Conservation (phyloP, 495 filamentous ascomycete genomes). For the Astrothelium subdiscretum region DNA sequence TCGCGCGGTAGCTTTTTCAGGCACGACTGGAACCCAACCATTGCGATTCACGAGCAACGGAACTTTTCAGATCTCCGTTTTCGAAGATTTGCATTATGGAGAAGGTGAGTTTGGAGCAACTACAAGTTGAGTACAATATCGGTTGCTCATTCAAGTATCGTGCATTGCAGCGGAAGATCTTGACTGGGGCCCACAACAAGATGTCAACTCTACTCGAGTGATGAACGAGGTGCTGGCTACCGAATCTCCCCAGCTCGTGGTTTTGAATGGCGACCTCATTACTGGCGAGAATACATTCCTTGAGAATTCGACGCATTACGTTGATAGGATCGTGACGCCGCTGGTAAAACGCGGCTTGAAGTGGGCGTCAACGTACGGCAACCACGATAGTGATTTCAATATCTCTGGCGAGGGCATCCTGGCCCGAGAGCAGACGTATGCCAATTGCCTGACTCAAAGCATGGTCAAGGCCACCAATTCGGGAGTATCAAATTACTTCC, state of each 20-base stretch:
- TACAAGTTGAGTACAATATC: not conserved
- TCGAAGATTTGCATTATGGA: constrained; percentile 59
- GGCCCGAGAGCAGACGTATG: constrained; percentile 40
- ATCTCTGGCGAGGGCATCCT: constrained; percentile 44
- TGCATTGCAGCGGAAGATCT: constrained; percentile 8
- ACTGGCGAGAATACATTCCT: constrained; percentile 53
- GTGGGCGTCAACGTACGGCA: constrained; percentile 65
- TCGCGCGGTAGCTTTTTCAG: not conserved
- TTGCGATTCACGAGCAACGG: constrained; percentile 9
- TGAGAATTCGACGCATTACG: constrained; percentile 45
- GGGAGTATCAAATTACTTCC: constrained; percentile 62
- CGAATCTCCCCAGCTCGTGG: constrained; percentile 47
- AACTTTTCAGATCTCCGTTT: constrained; percentile 39
- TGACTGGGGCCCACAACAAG: constrained; percentile 48
- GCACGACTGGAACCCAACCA: not conserved
- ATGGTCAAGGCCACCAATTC: constrained; percentile 34
- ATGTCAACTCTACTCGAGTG: constrained; percentile 46
- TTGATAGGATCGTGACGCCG: constrained; percentile 50
- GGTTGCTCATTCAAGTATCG: not conserved
- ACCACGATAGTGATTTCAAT: constrained; percentile 57
- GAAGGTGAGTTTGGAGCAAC: constrained; percentile 36
- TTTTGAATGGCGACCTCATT: constrained; percentile 66
- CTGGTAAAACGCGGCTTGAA: constrained; percentile 39
- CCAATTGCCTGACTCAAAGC: constrained; percentile 42
- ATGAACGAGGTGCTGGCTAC: constrained; percentile 48